Base-by-base conservation (phyloP, 2,329 filamentous ascomycete genomes). In the Aspergillus unguis region DNA sequence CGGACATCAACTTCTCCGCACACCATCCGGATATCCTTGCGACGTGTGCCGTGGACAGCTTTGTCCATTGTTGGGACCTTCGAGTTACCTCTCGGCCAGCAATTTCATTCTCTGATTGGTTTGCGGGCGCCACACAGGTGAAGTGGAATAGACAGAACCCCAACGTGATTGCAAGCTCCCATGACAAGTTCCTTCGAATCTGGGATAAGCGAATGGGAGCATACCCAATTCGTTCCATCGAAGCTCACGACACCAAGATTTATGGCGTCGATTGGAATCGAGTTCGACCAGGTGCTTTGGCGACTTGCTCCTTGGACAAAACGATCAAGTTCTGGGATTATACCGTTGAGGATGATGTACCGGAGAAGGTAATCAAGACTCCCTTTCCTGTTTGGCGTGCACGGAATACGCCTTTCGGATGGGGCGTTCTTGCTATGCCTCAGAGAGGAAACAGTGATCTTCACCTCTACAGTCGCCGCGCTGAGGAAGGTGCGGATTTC, bases 221-320 rank as follows among this genome's bases (percentile, higher is more conserved):
- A 3, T 80, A 84, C 53, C 91, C 92, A 4, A 74, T 96, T 40
- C 85, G 85, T 55, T 92, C 90, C 11, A 95, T 96, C 57, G 85
- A 86, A 65, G 92, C 92, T 0, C 92, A 96, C 64, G 84, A 83
- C 31, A 96, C 91, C 35, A 96, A 96, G 71, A 96, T 96, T 54
- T 96, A 96, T 67, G 92, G 92, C 28, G 79, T 96, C 32, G 92
- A 96, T 71, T 96, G 92, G 92, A 95, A 95, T 66, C 83, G 92
- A 47, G 87, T 86, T 9, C 80, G 85, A 44, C 74, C 84, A 1
- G 86, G 83, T 7, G 85, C 84, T 33, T 77, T 96, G 46, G 84
- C 90, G 5, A 96, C 92, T 2, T 96, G 92, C 70, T 95, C 92
- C 1, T 76, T 96, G 44, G 92, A 96, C 67, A 90, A 87, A 67